Percentiles rank a stretch among this genome's conserved stretches.
Conservation (phyloP, 495 filamentous ascomycete species). For the Penicillium salamii region DNA sequence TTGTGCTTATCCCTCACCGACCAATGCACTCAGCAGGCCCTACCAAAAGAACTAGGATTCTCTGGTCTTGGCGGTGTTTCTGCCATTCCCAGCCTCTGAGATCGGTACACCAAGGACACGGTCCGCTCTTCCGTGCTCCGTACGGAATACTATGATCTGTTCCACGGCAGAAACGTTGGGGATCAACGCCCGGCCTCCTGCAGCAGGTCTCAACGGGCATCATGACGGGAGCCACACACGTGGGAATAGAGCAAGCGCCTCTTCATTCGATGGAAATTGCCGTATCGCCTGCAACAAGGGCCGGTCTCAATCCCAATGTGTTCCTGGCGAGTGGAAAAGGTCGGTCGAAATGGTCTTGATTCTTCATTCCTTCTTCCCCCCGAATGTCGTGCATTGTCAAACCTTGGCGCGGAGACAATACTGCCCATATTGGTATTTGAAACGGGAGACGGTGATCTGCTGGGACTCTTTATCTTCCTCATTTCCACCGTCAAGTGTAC, state of each 20-base stretch:
- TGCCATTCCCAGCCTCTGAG: constrained; percentile 3
- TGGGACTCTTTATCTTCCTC: background rate
- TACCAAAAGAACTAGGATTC: constrained; percentile 10
- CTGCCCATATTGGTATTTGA: constrained; percentile 9
- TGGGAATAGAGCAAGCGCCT: background rate
- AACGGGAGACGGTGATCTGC: background rate
- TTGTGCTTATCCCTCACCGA: constrained; percentile 19
- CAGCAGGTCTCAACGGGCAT: constrained; percentile 23
- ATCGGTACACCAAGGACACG: constrained; percentile 4
- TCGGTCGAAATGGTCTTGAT: constrained; percentile 13
- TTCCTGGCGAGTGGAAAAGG: constrained; percentile 18
- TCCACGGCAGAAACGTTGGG: constrained; percentile 40
- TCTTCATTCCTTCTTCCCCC: background rate
- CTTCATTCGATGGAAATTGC: background rate
- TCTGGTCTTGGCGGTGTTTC: constrained; percentile 2
- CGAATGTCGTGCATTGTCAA: constrained; percentile 27
- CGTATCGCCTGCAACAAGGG: constrained; percentile 10
- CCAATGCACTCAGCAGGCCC: constrained; percentile 15
- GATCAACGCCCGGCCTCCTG: constrained; percentile 40
- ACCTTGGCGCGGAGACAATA: constrained; percentile 17
- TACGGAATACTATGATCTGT: constrained; percentile 24
- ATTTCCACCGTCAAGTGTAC: background rate
- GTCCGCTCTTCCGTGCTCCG: constrained; percentile 1
- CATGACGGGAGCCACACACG: constrained; percentile 8
- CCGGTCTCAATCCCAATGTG: constrained; percentile 24